Conservation (phyloP, 1,139 yeast species). For the Kodamaea sp. region DNA sequence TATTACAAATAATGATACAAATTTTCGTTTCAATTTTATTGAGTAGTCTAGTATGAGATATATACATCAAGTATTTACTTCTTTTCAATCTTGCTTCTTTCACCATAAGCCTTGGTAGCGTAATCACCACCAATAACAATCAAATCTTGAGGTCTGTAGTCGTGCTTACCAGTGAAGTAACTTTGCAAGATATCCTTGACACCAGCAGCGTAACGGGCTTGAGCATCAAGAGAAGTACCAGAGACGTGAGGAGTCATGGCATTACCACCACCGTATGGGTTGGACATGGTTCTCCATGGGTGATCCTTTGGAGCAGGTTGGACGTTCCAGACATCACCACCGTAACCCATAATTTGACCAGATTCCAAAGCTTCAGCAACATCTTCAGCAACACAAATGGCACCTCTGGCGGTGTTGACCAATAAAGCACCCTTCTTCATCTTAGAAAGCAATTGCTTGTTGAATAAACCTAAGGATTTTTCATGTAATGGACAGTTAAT, state of each 20-base stretch:
- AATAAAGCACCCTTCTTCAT: slow-evolving; percentile 77
- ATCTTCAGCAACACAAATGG: slow-evolving; percentile 67
- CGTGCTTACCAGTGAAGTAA: slow-evolving; percentile 58
- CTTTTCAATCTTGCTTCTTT: slow-evolving; percentile 36
- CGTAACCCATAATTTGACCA: slow-evolving; percentile 74
- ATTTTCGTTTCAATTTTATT: too few relatives aligned
- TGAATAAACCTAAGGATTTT: slow-evolving; percentile 60
- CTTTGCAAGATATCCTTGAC: slow-evolving; percentile 60
- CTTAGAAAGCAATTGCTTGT: slow-evolving; percentile 63
- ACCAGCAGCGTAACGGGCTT: slow-evolving; percentile 68
- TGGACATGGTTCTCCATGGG: slow-evolving; percentile 72
- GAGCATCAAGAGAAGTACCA: slow-evolving; percentile 81
- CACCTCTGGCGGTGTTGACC: slow-evolving; percentile 85
- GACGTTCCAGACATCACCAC: slow-evolving; percentile 82
- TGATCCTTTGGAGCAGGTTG: slow-evolving; percentile 78
- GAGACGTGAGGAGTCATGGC: slow-evolving; percentile 85
- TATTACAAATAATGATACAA: too few relatives aligned
- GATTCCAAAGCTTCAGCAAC: slow-evolving; percentile 69
- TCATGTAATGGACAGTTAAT: slow-evolving; percentile 78
- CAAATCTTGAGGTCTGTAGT: slow-evolving; percentile 71
- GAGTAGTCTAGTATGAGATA: slow-evolving; percentile 2
- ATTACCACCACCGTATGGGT: slow-evolving; percentile 68
- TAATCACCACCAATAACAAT: slow-evolving; percentile 71
- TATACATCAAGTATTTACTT: slow-evolving; percentile 21
- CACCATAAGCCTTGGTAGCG: slow-evolving; percentile 71